Base-by-base conservation (phyloP, 495 filamentous ascomycete species). In the Xylaria intraflava region DNA sequence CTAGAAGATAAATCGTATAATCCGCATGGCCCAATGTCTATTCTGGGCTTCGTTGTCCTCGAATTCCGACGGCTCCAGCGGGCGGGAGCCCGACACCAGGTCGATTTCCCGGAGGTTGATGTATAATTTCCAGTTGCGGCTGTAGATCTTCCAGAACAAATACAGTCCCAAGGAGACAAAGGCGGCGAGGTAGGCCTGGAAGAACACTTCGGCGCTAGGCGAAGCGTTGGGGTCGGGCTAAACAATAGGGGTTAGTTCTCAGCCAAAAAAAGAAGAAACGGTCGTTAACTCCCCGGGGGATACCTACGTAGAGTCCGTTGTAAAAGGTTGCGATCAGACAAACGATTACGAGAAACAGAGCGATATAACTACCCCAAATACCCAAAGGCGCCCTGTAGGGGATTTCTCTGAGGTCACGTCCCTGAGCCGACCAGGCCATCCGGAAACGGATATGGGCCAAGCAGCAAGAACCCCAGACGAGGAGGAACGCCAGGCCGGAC, bases 371-470 rank as follows among this genome's bases (percentile, higher is more conserved):
- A 36, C 87, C 86, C 40, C 62, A 72, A 11, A 87, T 71, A 46
- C 87, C 87, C 40, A 80, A 70, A 9, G 85, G 59, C 12, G 75
- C 64, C 47, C 56, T 58, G 66, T 73, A 80, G 1, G 78, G 76
- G 29, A 80, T 67, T 59, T 77, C 69, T 39, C 70, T 67, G 3
- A 73, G 54, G n/a, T 69, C 69, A 54, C 77, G 79, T 26, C 83
- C 83, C 40, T 75, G 72, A 6, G 50, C 49, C 56, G 67, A 66
- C 67, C 69, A 70, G 10, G 76, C 86, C 17, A 67, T 64, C 17
- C 87, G 81, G 79, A 89, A 88, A 23, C 86, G 81, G 62, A 91
- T 87, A 60, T 90, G 87, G 2, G 85, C 77, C 12, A 87, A 61
- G 67, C 80, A 81, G 66, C 89, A 84, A 44, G 81, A 82, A 14